Evolutionary conservation across 257 asterid genomes (phyloP).

Genomic region (Petrea volubilis): DNA sequence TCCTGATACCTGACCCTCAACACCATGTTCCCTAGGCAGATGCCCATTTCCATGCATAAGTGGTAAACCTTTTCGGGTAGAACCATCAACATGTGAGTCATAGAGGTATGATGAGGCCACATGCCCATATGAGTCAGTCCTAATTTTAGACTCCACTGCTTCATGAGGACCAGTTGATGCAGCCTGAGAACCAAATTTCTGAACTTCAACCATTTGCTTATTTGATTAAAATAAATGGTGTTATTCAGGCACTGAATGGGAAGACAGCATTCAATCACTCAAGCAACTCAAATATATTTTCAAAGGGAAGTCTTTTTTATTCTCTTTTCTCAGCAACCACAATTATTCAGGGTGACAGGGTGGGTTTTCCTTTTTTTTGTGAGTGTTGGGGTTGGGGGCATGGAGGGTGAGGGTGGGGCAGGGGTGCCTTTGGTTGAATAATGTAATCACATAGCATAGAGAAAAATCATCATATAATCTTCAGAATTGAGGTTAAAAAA

Average conservation of each 20-base stretch:
- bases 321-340: neutral
- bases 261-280: neutral
- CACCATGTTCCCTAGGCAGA: constrained; percentile 58
- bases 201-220: constrained; percentile 22
- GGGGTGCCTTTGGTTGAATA: neutral
- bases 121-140: constrained; percentile 45
- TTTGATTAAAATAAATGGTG: constrained; percentile 16
- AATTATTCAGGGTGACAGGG: neutral
- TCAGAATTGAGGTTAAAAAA: neutral
- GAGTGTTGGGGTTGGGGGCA: neutral
- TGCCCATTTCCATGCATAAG: constrained; percentile 60
- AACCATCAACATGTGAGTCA: constrained; percentile 40
- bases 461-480: neutral
- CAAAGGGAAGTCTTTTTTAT: neutral
- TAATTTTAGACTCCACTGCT: constrained; percentile 39
- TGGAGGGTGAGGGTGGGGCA: neutral
- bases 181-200: constrained; percentile 39
- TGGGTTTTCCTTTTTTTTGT: neutral
- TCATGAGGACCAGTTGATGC: constrained; percentile 46
- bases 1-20: constrained; percentile 57
- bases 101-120: constrained; percentile 30
- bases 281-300: neutral
- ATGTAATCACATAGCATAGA: neutral
- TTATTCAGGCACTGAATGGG: neutral
- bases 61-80: constrained; percentile 44